Evolutionary conservation across 2,329 filamentous ascomycete genomes (phyloP).

Genomic region (Hymenoscyphus repandus): DNA sequence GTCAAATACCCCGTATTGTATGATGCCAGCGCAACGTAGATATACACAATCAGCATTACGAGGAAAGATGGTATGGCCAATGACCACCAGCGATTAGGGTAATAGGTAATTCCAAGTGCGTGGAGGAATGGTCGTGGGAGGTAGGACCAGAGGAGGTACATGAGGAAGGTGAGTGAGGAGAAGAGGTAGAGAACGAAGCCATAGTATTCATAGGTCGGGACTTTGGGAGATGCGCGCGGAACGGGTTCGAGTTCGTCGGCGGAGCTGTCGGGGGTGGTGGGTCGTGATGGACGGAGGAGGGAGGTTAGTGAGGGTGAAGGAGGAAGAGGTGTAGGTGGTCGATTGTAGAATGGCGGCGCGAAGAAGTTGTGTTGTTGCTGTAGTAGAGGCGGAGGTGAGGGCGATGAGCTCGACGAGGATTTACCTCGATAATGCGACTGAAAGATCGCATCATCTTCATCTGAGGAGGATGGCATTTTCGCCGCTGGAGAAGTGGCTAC

Average conservation of each 20-base stretch:
- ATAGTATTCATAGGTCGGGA: constrained; percentile 99
- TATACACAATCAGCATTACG: constrained; percentile 83
- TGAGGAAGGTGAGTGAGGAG: constrained; percentile 72
- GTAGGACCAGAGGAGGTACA: constrained; percentile 70
- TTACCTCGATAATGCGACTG: constrained; percentile 24
- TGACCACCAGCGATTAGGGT: constrained; percentile 96
- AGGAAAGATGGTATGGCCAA: constrained; percentile 87
- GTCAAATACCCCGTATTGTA: constrained; percentile 92
- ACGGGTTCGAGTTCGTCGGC: constrained; percentile 77
- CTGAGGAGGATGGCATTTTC: constrained; percentile 15
- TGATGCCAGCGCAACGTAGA: constrained; percentile 84
- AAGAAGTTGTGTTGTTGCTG: constrained; percentile 41
- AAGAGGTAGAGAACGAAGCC: constrained; percentile 96
- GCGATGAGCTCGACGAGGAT: constrained; percentile 26
- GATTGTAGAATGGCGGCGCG: constrained; percentile 89
- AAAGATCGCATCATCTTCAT: constrained; percentile 24
- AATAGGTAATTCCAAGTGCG: constrained; percentile 91
- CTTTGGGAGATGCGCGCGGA: constrained; percentile 81
- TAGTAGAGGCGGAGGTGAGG: constrained; percentile 26
- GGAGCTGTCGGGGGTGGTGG: constrained; percentile 86
- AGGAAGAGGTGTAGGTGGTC: constrained; percentile 89
- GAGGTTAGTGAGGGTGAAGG: constrained; percentile 91
- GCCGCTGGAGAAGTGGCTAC: neutral
- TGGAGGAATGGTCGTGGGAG: constrained; percentile 88
- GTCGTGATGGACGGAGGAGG: constrained; percentile 82